Percentiles rank a stretch among this genome's conserved stretches.
These are phyloP conservation scores for Athelia psychrophila DNA, from an alignment of 1,284 basidiomycete species.

Conservation along the genomic window DNA sequence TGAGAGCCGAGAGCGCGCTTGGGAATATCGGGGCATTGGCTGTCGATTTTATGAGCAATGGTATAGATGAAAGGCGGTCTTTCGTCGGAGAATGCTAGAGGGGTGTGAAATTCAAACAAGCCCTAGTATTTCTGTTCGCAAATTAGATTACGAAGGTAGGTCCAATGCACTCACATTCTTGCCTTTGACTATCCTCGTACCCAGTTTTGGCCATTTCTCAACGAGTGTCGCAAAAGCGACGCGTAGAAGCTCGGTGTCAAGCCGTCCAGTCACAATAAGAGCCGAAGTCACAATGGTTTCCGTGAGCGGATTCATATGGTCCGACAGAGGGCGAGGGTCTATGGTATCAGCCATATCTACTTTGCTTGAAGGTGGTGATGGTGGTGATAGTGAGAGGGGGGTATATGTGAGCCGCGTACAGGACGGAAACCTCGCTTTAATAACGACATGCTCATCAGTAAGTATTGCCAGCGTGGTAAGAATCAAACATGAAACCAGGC, in stretches of 20 bases:
- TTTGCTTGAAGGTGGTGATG: no score
- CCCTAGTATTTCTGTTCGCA: neutral
- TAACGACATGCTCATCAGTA: no score
- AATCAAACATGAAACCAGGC: no score
- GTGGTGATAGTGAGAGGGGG: no score
- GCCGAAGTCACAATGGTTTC: neutral
- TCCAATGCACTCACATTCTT: neutral
- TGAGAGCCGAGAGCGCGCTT: no score
- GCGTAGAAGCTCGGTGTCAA: neutral
- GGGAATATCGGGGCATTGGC: neutral
- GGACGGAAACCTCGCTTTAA: no score
- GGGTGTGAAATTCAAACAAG: conserved; percentile 1
- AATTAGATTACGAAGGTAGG: no score
- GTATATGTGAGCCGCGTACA: no score
- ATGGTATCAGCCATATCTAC: neutral
- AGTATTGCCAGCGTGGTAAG: no score
- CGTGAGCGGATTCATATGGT: conserved; percentile 1
- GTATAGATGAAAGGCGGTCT: conserved; percentile 3
- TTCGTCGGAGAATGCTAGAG: conserved; percentile 1
- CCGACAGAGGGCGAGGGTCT: neutral
- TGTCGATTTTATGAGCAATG: neutral
- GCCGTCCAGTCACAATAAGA: neutral
- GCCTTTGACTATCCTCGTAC: neutral
- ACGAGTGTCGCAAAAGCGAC: conserved; percentile 1
- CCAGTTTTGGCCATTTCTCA: conserved; percentile 1